phyloP scores from a whole-genome alignment of 768 basidiomycete genomes.

The Podaxis rugospora region DNA sequence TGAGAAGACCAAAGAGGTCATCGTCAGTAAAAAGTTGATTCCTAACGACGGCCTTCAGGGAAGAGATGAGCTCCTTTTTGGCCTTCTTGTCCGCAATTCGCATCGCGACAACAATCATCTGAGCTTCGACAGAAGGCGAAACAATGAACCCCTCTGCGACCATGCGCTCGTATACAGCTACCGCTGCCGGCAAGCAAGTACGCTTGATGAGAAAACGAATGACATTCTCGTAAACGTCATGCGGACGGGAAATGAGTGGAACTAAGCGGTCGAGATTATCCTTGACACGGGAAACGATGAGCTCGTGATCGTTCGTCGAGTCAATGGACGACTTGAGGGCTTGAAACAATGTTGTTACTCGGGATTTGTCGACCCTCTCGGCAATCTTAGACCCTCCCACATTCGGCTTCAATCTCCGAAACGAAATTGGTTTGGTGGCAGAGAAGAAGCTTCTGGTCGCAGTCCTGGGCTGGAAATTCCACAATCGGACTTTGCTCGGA shows the following conservation, averaged over 20 bases:
- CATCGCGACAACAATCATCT: background rate
- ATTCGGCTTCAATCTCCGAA: background rate
- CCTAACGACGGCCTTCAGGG: background rate
- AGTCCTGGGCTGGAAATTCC: background rate
- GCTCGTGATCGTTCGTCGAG: background rate
- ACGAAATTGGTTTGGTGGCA: background rate
- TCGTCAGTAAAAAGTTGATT: background rate
- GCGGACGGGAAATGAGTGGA: background rate
- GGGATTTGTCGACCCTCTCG: background rate
- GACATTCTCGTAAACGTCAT: background rate
- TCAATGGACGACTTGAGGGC: background rate
- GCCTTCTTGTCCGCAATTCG: background rate
- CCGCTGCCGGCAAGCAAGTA: background rate
- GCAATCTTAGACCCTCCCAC: background rate
- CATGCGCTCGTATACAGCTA: slow-evolving; percentile 3
- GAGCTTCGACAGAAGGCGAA: slow-evolving; percentile 7
- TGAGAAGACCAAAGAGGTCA: background rate
- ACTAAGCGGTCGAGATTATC: background rate
- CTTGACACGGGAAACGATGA: background rate
- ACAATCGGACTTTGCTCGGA: too few relatives aligned
- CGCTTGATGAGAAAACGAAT: background rate
- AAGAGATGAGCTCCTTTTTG: background rate
- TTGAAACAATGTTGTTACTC: background rate
- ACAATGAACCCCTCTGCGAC: background rate
- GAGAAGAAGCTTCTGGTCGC: background rate